phyloP scores from a whole-genome alignment of 768 basidiomycete species.

The Pisolithus marmoratus region DNA sequence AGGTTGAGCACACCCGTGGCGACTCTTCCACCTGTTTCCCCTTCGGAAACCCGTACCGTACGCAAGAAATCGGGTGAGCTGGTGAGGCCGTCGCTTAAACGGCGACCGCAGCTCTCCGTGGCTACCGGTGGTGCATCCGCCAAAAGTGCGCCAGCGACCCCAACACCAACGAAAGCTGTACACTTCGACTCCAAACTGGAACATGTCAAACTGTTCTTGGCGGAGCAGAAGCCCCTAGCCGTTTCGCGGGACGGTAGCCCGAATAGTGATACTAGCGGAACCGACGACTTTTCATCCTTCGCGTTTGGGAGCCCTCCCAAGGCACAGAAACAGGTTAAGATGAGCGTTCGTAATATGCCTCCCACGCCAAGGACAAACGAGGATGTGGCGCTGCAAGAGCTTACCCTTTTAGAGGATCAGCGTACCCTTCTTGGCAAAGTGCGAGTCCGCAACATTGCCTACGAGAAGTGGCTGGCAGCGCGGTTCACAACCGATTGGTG shows the following conservation, averaged over 20 bases:
- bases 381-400: slow-evolving; percentile 50
- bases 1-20: not conserved
- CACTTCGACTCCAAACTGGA: slow-evolving; percentile 92
- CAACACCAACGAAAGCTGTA: slow-evolving; percentile 74
- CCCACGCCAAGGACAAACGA: slow-evolving; percentile 30
- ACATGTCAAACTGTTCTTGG: slow-evolving; percentile 90
- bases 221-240: slow-evolving; percentile 91
- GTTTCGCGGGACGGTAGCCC: slow-evolving; percentile 90
- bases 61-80: slow-evolving; percentile 95
- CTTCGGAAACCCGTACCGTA: slow-evolving; percentile 37
- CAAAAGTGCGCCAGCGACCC: slow-evolving; percentile 80
- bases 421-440: slow-evolving; percentile 64
- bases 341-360: slow-evolving; percentile 70
- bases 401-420: slow-evolving; percentile 48
- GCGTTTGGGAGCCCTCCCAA: slow-evolving; percentile 45
- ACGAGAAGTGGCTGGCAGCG: slow-evolving; percentile 79
- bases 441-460: slow-evolving; percentile 81
- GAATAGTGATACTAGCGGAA: slow-evolving; percentile 72
- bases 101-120: slow-evolving; percentile 49
- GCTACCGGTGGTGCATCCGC: slow-evolving; percentile 42
- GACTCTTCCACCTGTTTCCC: not conserved
- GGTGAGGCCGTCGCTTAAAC: slow-evolving; percentile 87
- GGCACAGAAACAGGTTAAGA: slow-evolving; percentile 38
- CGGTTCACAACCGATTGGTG: slow-evolving; percentile 93
- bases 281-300: slow-evolving; percentile 73